Evolutionary conservation across 1,284 basidiomycete species (phyloP).

Genomic region (Sparassis latifolia): DNA sequence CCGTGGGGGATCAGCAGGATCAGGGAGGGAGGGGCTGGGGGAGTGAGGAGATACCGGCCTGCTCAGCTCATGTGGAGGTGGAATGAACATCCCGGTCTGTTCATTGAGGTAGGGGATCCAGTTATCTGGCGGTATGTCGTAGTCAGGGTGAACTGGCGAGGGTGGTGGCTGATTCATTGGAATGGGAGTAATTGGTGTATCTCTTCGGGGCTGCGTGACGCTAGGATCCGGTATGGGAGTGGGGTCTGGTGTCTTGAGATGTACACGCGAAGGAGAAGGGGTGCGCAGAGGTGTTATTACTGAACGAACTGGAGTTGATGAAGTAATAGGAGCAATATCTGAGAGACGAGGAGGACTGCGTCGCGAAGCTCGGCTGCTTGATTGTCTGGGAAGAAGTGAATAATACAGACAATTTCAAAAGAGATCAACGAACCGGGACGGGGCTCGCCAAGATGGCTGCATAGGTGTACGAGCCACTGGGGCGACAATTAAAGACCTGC

Average conservation of each 20-base stretch:
- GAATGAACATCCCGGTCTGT: conserved; percentile 26
- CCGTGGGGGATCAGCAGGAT: conserved; percentile 3
- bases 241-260: conserved; percentile 13
- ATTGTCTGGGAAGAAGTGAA: too few species aligned
- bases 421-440: conserved; percentile 9
- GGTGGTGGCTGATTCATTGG: conserved; percentile 24
- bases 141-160: conserved; percentile 17
- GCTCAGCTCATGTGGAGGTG: conserved; percentile 32
- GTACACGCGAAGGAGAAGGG: conserved; percentile 6
- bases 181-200: conserved; percentile 23
- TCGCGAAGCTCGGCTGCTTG: conserved; percentile 8
- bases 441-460: conserved; percentile 6
- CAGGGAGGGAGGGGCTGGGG: conserved; percentile 5
- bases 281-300: conserved; percentile 16
- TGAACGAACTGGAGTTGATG: conserved; percentile 28
- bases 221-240: conserved; percentile 10
- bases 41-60: conserved; percentile 18
- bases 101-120: conserved; percentile 34
- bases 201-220: conserved; percentile 9
- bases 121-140: conserved; percentile 28
- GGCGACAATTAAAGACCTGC: conserved; percentile 4
- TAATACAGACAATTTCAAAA: background rate
- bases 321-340: conserved; percentile 14
- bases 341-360: conserved; percentile 16
- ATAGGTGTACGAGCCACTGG: conserved; percentile 9